A percentile compares a stretch with the other conserved stretches of the same genome.
Evolutionary conservation across 345 rosid genomes (phyloP).

Genomic region (Populus davidiana): DNA sequence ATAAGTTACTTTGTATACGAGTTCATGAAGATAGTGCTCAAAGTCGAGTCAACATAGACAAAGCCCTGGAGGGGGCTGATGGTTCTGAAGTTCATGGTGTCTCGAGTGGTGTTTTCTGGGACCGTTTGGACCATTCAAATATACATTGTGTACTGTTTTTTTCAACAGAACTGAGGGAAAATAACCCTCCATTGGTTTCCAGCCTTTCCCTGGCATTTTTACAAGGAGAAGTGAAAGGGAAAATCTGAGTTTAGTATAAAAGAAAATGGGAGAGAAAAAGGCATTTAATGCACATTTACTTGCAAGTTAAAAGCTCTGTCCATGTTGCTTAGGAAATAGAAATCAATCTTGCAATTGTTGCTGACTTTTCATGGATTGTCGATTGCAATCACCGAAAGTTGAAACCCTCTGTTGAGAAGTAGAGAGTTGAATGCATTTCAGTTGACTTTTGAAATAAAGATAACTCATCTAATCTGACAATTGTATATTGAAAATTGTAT

Average conservation of each 20-base stretch:
- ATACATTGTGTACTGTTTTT: neutral
- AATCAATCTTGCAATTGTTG: neutral
- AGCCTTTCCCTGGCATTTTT: constrained; percentile 1
- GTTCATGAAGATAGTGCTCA: constrained; percentile 83
- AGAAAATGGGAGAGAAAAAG: neutral
- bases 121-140: neutral
- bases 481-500: no score
- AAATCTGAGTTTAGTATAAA: neutral
- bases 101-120: neutral
- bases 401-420: neutral
- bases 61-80: neutral
- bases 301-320: no score
- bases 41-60: constrained; percentile 56
- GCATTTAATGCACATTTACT: neutral
- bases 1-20: constrained; percentile 84
- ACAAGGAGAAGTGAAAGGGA: neutral
- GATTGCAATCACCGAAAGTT: neutral
- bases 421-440: no score
- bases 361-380: neutral
- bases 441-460: neutral
- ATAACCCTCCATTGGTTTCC: neutral
- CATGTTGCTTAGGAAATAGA: neutral
- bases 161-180: neutral
- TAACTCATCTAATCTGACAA: neutral
- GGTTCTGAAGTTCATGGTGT: neutral